These are phyloP conservation scores for Fusarium tuaranense DNA, from an alignment of 2,329 filamentous ascomycete species.

Conservation along the genomic window DNA sequence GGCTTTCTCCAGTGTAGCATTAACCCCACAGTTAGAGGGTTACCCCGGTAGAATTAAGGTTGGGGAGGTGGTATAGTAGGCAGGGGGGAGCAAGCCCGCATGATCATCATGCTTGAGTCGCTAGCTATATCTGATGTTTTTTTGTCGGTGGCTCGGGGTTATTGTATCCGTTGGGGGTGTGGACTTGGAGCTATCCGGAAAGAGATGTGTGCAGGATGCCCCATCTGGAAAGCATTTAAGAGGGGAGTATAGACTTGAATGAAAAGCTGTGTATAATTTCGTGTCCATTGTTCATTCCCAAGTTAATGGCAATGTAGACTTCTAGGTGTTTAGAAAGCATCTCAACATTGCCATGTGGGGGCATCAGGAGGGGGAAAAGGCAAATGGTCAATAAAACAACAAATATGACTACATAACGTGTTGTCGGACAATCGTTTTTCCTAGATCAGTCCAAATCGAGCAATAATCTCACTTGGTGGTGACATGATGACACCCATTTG, in stretches of 20 bases:
- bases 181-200: background rate
- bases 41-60: background rate
- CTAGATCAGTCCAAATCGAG: background rate
- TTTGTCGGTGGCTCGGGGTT: conserved; percentile 1
- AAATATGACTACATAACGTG: background rate
- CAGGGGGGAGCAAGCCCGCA: conserved; percentile 17
- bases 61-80: background rate
- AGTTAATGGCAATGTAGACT: background rate
- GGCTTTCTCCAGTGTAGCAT: background rate
- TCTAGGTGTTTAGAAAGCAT: background rate
- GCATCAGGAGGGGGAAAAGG: background rate
- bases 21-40: background rate
- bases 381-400: background rate
- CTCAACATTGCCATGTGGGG: background rate
- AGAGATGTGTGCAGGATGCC: background rate
- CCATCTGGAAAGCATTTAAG: background rate
- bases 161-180: background rate
- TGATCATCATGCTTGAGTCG: conserved; percentile 3
- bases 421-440: background rate
- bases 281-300: background rate
- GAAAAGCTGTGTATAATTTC: background rate
- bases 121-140: background rate
- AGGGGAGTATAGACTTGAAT: background rate
- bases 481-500: background rate
- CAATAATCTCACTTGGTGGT: background rate